Evolutionary conservation across 176 grass and related monocot species (phyloP), one percentile per base, ranked within the genome.

Genomic region (Oryza australiensis): DNA sequence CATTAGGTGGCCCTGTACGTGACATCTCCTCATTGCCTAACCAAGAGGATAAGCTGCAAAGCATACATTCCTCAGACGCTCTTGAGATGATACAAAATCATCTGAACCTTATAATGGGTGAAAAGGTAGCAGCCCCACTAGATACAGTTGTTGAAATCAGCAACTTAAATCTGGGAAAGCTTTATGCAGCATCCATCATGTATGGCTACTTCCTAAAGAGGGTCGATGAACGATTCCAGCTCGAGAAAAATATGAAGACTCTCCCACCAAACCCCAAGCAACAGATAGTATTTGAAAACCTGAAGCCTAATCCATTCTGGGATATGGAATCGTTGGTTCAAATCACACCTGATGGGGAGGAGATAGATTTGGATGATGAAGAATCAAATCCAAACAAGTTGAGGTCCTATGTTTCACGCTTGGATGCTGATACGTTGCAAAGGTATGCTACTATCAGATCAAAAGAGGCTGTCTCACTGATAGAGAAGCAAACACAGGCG

Each of bases 121-220:
- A 99, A 82, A 90, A 90, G 64, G 55, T 74, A n/a, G 85, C 88
- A 24, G 87, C 87, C 13, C 93, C 96, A 64, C 83, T 87, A 11
- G 83, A 86, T 37, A 84, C 91, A 1, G 69, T 91, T 55, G 91
- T 93, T 46, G 93, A 99, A 63, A 99, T 99, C 67, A 99, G 93
- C 85, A 95, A 93, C 81, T 86, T 99, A 72, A 95, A 95, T 80
- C 89, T 99, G 5, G 96, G 96, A 26, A 99, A 99, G 74, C 96
- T 99, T 28, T 99, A 99, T 74, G 93, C 96, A 74, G 96, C 96
- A 30, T 99, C 96, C 48, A 90, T 99, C 76, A 99, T 99, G 95
- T 98, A 98, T 28, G 95, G 95, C 5, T 98, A 98, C 83, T 98
- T 98, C 79, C 95, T 98, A 28, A 98, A 98, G 86, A 86, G 95